These are phyloP conservation scores for Lentinula guzmanii DNA, from an alignment of 768 basidiomycete species.

Conservation along the genomic window DNA sequence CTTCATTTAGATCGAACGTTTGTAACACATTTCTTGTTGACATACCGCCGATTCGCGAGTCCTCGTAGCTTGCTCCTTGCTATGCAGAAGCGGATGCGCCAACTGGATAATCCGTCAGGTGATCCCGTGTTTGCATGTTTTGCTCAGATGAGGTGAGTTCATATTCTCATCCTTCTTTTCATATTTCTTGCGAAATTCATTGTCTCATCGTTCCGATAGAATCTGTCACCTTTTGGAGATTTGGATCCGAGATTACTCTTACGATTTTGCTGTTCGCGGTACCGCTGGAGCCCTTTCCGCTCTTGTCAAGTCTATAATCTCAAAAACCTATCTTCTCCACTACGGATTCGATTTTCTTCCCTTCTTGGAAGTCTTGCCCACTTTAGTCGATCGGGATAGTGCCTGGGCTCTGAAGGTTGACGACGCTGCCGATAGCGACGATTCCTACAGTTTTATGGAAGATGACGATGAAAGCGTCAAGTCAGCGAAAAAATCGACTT, in stretches of 20 bases:
- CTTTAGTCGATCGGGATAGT: slow-evolving; percentile 60
- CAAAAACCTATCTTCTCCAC: slow-evolving; percentile 77
- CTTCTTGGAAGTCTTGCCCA: slow-evolving; percentile 64
- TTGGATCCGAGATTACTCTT: slow-evolving; percentile 72
- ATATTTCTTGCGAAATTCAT: slow-evolving; percentile 1
- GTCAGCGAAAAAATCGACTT: slow-evolving; percentile 9
- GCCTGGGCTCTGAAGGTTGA: slow-evolving; percentile 72
- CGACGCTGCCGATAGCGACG: slow-evolving; percentile 52
- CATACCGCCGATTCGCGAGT: slow-evolving; percentile 77
- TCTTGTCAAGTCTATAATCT: slow-evolving; percentile 71
- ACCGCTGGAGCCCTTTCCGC: slow-evolving; percentile 69
- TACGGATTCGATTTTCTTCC: slow-evolving; percentile 82
- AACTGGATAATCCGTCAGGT: slow-evolving; percentile 62
- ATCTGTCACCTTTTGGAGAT: slow-evolving; percentile 74
- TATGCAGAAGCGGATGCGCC: slow-evolving; percentile 83
- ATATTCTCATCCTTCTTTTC: slow-evolving; percentile 5
- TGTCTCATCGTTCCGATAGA: slow-evolving; percentile 29
- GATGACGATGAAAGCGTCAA: slow-evolving; percentile 40
- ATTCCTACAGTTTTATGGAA: slow-evolving; percentile 46
- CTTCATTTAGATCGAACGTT: slow-evolving; percentile 58
- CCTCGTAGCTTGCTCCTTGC: slow-evolving; percentile 77
- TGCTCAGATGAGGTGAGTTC: slow-evolving; percentile 75
- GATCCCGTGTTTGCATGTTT: slow-evolving; percentile 86
- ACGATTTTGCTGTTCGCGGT: slow-evolving; percentile 75
- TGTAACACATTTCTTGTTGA: slow-evolving; percentile 75